These are phyloP conservation scores for Jacaranda copaia DNA, from an alignment of 257 asterid genomes.

Conservation along the genomic window DNA sequence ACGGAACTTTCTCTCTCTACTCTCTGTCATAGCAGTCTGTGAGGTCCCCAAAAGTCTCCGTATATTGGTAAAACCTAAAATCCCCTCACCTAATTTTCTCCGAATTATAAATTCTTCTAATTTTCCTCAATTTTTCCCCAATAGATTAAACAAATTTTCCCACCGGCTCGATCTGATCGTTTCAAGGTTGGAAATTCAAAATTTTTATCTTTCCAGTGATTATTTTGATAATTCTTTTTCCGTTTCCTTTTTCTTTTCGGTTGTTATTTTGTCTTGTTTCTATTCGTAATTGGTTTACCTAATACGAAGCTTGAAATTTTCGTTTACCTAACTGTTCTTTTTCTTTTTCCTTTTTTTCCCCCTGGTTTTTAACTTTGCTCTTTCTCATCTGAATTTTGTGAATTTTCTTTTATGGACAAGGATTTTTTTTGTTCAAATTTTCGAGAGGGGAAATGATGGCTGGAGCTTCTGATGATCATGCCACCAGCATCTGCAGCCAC, in stretches of 20 bases:
- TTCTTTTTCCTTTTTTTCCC: neutral
- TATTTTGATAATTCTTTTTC: neutral
- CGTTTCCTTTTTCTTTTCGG: neutral
- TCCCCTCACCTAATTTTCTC: constrained; percentile 38
- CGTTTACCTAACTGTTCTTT: neutral
- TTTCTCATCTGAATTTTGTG: constrained; percentile 31
- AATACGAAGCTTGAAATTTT: constrained; percentile 9
- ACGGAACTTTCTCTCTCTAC: constrained; percentile 9
- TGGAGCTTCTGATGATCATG: constrained; percentile 70
- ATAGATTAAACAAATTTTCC: constrained; percentile 13
- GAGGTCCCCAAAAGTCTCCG: constrained; percentile 16
- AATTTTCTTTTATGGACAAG: constrained; percentile 14
- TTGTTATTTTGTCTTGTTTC: neutral
- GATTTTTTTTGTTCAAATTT: constrained; percentile 28
- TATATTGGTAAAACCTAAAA: constrained; percentile 30
- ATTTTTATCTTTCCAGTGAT: constrained; percentile 27
- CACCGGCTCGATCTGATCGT: constrained; percentile 40
- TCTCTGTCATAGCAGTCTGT: neutral
- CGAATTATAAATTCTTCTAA: neutral
- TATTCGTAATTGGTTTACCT: constrained; percentile 21
- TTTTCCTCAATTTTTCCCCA: neutral
- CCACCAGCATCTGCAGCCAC: constrained; percentile 81
- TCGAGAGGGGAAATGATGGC: constrained; percentile 54
- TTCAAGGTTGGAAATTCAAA: constrained; percentile 6
- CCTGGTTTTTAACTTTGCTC: neutral